Evolutionary conservation across 805 yeast genomes (phyloP), one percentile per base, ranked within the genome.

Genomic region (Spathaspora boniae): DNA sequence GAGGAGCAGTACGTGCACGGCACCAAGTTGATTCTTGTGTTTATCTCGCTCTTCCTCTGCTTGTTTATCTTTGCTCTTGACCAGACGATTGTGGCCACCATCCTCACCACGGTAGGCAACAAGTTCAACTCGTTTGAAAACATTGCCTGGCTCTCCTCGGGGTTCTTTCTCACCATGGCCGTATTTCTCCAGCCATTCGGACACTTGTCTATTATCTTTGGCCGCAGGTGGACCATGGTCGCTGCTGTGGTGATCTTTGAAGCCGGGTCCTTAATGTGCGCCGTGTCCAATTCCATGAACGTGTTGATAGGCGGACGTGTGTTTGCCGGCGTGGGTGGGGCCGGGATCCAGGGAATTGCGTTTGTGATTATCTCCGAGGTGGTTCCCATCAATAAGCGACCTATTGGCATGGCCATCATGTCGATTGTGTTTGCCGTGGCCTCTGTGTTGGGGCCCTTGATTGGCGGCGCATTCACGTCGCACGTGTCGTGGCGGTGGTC

Each of bases 401-500:
- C 78, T 3, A 54, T 74, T 31, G 76, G 60, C 43, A 74, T 74
- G 49, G 82, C 82, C 1, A 68, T 72, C n/a, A 49, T 74, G 23
- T 78, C 80, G 5, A 48, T 69, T 1, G 56, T 60, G 32, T 67
- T 72, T 22, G 80, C 77, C 0, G 26, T 70, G 5, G 79, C 78
- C 5, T 69, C 68, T 40, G 71, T 71, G 1, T 46, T 69, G 8
- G 82, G 81, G 1, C 83, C 83, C 0, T 64, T 78, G 29, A 42
- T 75, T 4, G 74, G 78, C 50, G 71, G 77, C 26, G 74, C 68
- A 0, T 66, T 74, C 42, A 65, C 74, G 5, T 52, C 60, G 34
- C 56, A 54, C 33, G 50, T 53, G 9, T 55, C 65, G 6, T 78
- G 83, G 83, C 60, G 76, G 40, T 81, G 88, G 86, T 67, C 72